Evolutionary conservation across 1,284 basidiomycete genomes (phyloP).

Genomic region (Sutorius eximius): DNA sequence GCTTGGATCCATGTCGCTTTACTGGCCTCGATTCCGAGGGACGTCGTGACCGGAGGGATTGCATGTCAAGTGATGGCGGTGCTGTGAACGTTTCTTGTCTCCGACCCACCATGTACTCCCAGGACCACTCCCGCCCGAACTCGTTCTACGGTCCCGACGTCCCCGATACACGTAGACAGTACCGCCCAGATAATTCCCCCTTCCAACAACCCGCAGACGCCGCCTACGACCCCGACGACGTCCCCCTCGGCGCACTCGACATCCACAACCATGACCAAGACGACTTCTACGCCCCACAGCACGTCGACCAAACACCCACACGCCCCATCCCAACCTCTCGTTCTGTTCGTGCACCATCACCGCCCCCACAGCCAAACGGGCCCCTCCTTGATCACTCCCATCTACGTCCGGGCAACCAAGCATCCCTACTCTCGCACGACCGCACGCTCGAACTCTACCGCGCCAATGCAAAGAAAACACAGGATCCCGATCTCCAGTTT

Average conservation of each 20-base stretch:
- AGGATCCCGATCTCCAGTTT: constrained; percentile 96
- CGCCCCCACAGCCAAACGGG: constrained; percentile 51
- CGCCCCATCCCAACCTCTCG: constrained; percentile 37
- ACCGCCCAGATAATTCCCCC: constrained; percentile 26
- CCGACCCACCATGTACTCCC: constrained; percentile 37
- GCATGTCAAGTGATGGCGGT: constrained; percentile 37
- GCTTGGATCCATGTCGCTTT: constrained; percentile 39
- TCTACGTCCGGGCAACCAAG: constrained; percentile 89
- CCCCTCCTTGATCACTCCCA: constrained; percentile 91
- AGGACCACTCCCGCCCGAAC: constrained; percentile 37
- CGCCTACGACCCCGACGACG: constrained; percentile 35
- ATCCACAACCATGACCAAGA: constrained; percentile 31
- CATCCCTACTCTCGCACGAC: constrained; percentile 90
- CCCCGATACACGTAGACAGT: constrained; percentile 13
- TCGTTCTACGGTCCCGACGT: constrained; percentile 38
- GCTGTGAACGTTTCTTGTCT: constrained; percentile 23
- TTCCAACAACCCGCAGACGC: constrained; percentile 33
- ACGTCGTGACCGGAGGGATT: constrained; percentile 61
- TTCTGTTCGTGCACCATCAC: constrained; percentile 39
- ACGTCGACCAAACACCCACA: constrained; percentile 23
- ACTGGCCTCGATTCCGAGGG: constrained; percentile 49
- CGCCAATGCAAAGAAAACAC: constrained; percentile 96
- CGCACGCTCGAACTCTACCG: constrained; percentile 97
- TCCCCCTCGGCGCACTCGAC: constrained; percentile 30
- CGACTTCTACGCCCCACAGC: constrained; percentile 41